Percentiles rank a stretch among this genome's conserved stretches.
Evolutionary conservation across 75 land plant species (phyloP).

Genomic region (Isoetes taiwanensis): DNA sequence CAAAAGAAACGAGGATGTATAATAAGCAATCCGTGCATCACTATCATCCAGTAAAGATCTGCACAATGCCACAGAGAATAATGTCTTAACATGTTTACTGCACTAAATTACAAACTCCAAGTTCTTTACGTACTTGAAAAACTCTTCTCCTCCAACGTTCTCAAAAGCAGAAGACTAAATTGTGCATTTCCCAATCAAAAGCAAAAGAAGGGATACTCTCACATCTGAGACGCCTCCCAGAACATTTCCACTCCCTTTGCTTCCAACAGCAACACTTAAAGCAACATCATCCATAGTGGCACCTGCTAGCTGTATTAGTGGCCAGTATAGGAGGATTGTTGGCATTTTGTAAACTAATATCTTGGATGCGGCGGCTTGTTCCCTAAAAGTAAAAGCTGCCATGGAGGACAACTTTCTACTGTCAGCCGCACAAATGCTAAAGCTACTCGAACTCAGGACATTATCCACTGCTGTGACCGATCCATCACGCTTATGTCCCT

Average conservation of each 20-base stretch:
- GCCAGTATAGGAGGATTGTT: slow-evolving; percentile 83
- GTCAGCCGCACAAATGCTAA: too few relatives aligned
- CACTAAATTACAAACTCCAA: too few relatives aligned
- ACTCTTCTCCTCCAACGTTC: slow-evolving; percentile 92
- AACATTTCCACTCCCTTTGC: slow-evolving; percentile 78
- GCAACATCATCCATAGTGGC: slow-evolving; percentile 92
- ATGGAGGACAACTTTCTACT: slow-evolving; percentile 44
- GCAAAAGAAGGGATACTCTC: slow-evolving; percentile 69
- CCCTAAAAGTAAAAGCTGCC: slow-evolving; percentile 70
- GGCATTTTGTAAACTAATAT: slow-evolving; percentile 68
- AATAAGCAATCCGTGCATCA: slow-evolving; percentile 95
- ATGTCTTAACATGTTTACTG: too few relatives aligned
- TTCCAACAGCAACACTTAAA: slow-evolving; percentile 90
- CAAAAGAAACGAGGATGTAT: slow-evolving; percentile 85
- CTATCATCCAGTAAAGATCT: slow-evolving; percentile 89
- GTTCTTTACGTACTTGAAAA: too few relatives aligned
- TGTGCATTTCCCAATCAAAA: slow-evolving; percentile 87
- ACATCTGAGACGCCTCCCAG: slow-evolving; percentile 92
- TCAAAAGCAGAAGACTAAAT: slow-evolving; percentile 62
- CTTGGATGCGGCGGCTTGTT: slow-evolving; percentile 84
- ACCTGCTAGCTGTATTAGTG: slow-evolving; percentile 90
- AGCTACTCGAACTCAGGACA: too few relatives aligned
- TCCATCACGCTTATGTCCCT: too few relatives aligned
- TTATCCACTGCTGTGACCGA: too few relatives aligned
- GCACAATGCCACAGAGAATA: too few relatives aligned